phyloP scores from a whole-genome alignment of 2,329 filamentous ascomycete species.

The Colletotrichum agaves region DNA sequence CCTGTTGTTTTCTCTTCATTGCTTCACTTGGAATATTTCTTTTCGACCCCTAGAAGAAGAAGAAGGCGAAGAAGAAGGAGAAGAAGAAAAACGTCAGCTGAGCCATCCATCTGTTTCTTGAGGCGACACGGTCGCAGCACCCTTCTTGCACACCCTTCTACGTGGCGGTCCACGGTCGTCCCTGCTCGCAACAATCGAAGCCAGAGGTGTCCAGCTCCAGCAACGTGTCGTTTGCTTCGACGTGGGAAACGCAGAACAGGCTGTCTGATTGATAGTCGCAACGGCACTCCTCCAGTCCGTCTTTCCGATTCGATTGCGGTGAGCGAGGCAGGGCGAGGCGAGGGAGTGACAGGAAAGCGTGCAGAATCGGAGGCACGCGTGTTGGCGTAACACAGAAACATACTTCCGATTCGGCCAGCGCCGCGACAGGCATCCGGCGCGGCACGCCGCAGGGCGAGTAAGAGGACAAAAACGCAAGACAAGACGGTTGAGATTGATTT shows the following conservation, averaged over 20 bases:
- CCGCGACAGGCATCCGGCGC: not conserved
- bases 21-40: not conserved
- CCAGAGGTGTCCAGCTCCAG: not conserved
- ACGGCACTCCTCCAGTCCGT: not conserved
- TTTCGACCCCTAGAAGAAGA: not conserved
- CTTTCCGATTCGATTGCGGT: not conserved
- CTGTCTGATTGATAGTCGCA: not conserved
- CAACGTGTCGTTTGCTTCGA: conserved; percentile 3
- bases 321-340: conserved; percentile 15
- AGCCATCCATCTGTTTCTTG: not conserved
- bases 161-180: not conserved
- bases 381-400: conserved; percentile 16
- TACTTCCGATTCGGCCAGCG: conserved; percentile 6
- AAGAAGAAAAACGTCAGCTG: not conserved
- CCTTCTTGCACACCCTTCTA: not conserved
- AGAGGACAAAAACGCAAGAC: not conserved
- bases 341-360: conserved; percentile 1
- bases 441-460: conserved; percentile 13
- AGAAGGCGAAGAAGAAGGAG: too few species aligned
- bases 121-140: not conserved
- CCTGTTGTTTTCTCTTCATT: not conserved
- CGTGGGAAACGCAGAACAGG: not conserved
- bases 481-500: conserved; percentile 7
- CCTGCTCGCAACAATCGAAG: not conserved
- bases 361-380: conserved; percentile 16